Evolutionary conservation across 2,329 filamentous ascomycete genomes (phyloP).

Genomic region (Triangularia verruculosa): DNA sequence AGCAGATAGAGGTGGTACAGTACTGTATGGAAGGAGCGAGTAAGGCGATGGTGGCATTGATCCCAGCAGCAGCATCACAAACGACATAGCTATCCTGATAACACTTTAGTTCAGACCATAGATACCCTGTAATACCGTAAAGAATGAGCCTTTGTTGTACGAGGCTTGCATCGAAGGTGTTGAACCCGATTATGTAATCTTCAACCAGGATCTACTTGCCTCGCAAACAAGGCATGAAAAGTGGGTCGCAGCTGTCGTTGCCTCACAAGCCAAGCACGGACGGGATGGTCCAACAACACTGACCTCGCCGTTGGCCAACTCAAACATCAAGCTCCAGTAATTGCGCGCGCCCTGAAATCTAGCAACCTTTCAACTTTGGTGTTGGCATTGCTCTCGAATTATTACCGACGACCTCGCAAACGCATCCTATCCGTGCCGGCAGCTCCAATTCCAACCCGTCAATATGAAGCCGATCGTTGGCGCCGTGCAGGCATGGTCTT

Average conservation of each 20-base stretch:
- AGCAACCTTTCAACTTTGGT: not conserved
- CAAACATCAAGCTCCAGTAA: not conserved
- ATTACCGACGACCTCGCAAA: not conserved
- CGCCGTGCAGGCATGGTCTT: constrained; percentile 90
- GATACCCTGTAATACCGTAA: not conserved
- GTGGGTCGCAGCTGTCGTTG: not conserved
- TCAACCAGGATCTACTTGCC: not conserved
- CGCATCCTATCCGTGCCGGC: not conserved
- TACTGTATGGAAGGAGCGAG: constrained; percentile 90
- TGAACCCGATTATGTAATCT: not conserved
- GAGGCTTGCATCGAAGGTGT: no score
- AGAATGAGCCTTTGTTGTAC: not conserved
- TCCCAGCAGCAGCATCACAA: constrained; percentile 38
- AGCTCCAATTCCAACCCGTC: not conserved
- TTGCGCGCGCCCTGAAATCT: not conserved
- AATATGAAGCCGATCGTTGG: constrained; percentile 92
- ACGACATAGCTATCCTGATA: not conserved
- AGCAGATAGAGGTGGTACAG: constrained; percentile 73
- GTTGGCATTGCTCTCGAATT: not conserved
- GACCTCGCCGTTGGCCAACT: not conserved
- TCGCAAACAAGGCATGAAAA: not conserved
- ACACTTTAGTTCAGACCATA: not conserved
- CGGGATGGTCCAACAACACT: constrained; percentile 1
- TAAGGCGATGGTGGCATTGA: constrained; percentile 70
- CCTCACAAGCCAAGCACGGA: not conserved